A percentile compares a stretch with the other conserved stretches of the same genome.
Evolutionary conservation across 805 yeast genomes (phyloP).

Genomic region (Spathaspora hagerdaliae): DNA sequence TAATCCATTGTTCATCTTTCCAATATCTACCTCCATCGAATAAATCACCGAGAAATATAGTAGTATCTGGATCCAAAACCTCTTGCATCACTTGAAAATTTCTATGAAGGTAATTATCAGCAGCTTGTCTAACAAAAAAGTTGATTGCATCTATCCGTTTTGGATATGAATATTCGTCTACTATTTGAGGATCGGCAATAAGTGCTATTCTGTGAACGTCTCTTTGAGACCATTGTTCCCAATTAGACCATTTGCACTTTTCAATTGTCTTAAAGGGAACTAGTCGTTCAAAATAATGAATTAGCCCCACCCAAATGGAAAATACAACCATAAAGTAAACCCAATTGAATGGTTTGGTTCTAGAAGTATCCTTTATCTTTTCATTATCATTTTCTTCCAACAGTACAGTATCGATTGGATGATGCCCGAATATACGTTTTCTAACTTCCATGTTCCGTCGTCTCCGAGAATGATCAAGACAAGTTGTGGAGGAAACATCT

Average conservation of each 20-base stretch:
- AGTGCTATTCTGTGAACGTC: conserved; percentile 49
- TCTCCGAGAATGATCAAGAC: no score
- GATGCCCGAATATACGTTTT: no score
- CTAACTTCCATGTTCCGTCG: no score
- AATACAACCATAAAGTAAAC: no score
- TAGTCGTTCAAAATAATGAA: conserved; percentile 31
- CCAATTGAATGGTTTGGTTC: not conserved
- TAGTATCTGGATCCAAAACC: conserved; percentile 66
- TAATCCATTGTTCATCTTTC: conserved; percentile 61
- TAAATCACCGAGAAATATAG: conserved; percentile 82
- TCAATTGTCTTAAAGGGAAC: conserved; percentile 20
- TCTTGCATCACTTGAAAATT: conserved; percentile 62
- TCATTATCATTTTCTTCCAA: no score
- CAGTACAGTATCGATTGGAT: no score
- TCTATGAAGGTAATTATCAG: conserved; percentile 77
- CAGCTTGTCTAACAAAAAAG: conserved; percentile 53
- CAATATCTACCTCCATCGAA: conserved; percentile 95
- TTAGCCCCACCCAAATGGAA: conserved; percentile 18
- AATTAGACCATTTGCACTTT: conserved; percentile 51
- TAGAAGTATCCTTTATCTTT: no score
- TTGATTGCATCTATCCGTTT: conserved; percentile 50
- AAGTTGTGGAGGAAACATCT: no score
- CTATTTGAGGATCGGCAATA: conserved; percentile 92
- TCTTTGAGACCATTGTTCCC: conserved; percentile 56
- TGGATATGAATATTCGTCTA: conserved; percentile 87